Base-by-base conservation (phyloP, 345 rosid genomes). In the Excoecaria cochinchinensis region DNA sequence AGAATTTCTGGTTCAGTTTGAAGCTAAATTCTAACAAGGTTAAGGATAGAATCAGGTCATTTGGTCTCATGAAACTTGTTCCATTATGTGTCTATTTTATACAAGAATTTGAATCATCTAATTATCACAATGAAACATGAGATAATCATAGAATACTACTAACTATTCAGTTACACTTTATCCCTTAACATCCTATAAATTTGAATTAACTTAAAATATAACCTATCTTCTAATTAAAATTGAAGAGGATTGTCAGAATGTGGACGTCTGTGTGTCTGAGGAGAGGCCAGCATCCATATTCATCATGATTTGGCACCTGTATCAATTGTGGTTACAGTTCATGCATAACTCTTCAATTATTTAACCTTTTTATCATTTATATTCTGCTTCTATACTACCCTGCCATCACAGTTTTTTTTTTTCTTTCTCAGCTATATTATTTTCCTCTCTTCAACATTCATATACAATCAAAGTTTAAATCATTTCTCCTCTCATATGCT, bases 221-320 rank as follows among this genome's bases (percentile, higher is more conserved):
- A n/a, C n/a, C n/a, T n/a, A n/a, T n/a, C n/a, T n/a, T n/a, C n/a
- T n/a, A n/a, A 44, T 15, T 15, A 14, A 31, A 19, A 19, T 14
- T 38, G 9, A 72, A 36, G 60, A 74, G 47, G 77, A 82, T 44
- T 77, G 85, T 77, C 82, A 80, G 85, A 75, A n/a, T 40, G 86
- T 63, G 85, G 66, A 72, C 69, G 80, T 77, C 84, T 19, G 75
- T 58, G 73, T 85, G 89, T 81, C 87, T 68, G 44, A 72, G 68
- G 73, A 51, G 75, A 81, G 75, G 65, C 83, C 81, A 77, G 67
- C 90, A 84, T 77, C 74, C 61, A 48, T 40, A 6, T 5, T 44
- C 48, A 44, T 44, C 48, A 44, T 44, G 59, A 36, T 2, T 14
- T n/a, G 76, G 21, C 61, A 63, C 9, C 76, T 73, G 59, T 15